These are phyloP conservation scores for Coniochaeta hoffmannii DNA, from an alignment of 2,329 filamentous ascomycete genomes.

Conservation along the genomic window DNA sequence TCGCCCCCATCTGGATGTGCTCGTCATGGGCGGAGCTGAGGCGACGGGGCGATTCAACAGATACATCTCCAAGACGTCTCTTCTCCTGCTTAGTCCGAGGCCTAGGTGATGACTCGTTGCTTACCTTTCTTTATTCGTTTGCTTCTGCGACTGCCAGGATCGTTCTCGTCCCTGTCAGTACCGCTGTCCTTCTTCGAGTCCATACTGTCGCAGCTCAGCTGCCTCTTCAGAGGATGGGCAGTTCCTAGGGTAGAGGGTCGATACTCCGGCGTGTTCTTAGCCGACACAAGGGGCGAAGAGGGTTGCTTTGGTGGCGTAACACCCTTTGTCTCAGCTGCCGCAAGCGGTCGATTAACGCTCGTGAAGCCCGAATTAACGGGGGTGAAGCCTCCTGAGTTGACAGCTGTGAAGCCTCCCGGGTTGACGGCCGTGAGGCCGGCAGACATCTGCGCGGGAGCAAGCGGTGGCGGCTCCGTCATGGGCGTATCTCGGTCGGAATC, in stretches of 20 bases:
- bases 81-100: constrained; percentile 6
- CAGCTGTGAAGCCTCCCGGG: constrained; percentile 50
- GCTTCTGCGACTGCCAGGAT: constrained; percentile 69
- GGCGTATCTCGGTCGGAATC: constrained; percentile 40
- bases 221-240: constrained; percentile 66
- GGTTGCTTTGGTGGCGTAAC: constrained; percentile 54
- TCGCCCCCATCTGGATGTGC: background rate
- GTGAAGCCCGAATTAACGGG: constrained; percentile 66
- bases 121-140: constrained; percentile 87
- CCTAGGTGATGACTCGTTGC: constrained; percentile 16
- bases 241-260: constrained; percentile 46
- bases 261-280: constrained; percentile 59
- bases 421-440: constrained; percentile 28
- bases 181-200: constrained; percentile 42
- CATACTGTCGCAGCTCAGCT: constrained; percentile 54
- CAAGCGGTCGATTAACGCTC: constrained; percentile 50
- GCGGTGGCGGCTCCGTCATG: constrained; percentile 36
- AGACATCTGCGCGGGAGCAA: constrained; percentile 20
- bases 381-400: constrained; percentile 58
- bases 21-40: background rate
- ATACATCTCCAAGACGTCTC: background rate
- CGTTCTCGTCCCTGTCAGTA: constrained; percentile 48
- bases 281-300: constrained; percentile 55
- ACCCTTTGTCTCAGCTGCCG: constrained; percentile 41
- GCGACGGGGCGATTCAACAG: background rate